phyloP scores from a whole-genome alignment of 352 stramenopile species.

The Thraustochytrium striatum region DNA sequence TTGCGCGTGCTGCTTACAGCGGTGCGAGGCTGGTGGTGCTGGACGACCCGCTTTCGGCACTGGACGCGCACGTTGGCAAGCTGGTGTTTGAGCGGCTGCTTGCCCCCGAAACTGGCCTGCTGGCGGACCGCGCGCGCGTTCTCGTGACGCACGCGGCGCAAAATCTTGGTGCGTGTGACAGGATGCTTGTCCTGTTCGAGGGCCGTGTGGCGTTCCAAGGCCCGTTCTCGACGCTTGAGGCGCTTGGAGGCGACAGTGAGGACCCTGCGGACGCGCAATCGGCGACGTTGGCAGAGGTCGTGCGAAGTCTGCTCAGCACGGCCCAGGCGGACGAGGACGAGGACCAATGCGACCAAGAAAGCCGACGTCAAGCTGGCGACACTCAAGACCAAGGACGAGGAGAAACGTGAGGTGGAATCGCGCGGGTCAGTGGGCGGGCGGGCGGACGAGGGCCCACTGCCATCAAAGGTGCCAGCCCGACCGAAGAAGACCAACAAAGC shows the following conservation, averaged over 20 bases:
- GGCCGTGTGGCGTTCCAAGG: conserved; percentile 61
- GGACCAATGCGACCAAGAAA: too few species aligned
- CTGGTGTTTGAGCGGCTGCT: conserved; percentile 40
- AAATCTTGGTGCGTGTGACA: conserved; percentile 60
- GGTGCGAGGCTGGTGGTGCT: conserved; percentile 72
- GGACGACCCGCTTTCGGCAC: conserved; percentile 88
- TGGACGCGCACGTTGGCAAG: conserved; percentile 75
- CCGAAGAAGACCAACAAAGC: not conserved
- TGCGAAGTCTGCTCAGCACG: too few species aligned
- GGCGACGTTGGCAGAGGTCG: too few species aligned
- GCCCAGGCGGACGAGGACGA: too few species aligned
- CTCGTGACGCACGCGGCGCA: conserved; percentile 68
- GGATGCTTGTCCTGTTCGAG: conserved; percentile 58
- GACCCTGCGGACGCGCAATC: too few species aligned
- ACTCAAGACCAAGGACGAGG: too few species aligned
- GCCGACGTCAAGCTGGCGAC: too few species aligned
- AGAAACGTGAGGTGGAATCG: too few species aligned
- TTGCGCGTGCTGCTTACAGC: conserved; percentile 67
- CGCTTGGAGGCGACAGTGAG: too few species aligned
- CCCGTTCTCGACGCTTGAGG: conserved; percentile 58
- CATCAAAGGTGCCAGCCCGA: not conserved
- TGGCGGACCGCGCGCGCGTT: conserved; percentile 60
- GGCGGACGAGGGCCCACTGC: not conserved
- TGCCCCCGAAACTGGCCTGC: conserved; percentile 43
- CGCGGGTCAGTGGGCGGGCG: too few species aligned